Percentiles rank a stretch among this genome's conserved stretches.
phyloP scores from a whole-genome alignment of 495 filamentous ascomycete genomes.

The Geopyxis carbonaria region DNA sequence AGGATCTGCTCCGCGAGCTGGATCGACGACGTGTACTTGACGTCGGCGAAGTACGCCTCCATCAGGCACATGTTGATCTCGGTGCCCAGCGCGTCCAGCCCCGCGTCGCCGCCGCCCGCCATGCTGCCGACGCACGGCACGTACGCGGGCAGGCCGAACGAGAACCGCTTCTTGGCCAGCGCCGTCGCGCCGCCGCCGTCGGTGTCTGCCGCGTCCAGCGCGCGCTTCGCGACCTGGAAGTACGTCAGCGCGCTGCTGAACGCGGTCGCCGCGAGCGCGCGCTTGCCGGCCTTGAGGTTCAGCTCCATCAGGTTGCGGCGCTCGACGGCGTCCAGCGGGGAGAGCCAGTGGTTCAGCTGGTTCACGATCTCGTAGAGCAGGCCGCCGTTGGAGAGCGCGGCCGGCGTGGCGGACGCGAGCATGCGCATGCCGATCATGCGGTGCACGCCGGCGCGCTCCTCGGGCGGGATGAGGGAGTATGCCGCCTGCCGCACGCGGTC shows the following conservation, averaged over 20 bases:
- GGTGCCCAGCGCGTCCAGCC: slow-evolving; percentile 16
- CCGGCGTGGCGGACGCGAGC: slow-evolving; percentile 18
- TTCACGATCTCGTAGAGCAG: slow-evolving; percentile 26
- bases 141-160: background rate
- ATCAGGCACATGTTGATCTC: slow-evolving; percentile 25
- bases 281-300: slow-evolving; percentile 23
- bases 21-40: slow-evolving; percentile 24
- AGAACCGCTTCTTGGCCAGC: slow-evolving; percentile 12
- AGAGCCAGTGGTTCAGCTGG: slow-evolving; percentile 25
- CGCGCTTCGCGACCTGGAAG: slow-evolving; percentile 19
- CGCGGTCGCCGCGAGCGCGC: slow-evolving; percentile 23
- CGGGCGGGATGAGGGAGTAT: slow-evolving; percentile 20
- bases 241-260: slow-evolving; percentile 22
- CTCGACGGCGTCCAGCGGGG: slow-evolving; percentile 17
- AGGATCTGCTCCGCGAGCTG: slow-evolving; percentile 17
- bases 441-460: slow-evolving; percentile 22
- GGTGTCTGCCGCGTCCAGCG: slow-evolving; percentile 19
- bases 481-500: slow-evolving; percentile 24
- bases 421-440: slow-evolving; percentile 23
- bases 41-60: slow-evolving; percentile 25
- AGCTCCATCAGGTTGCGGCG: slow-evolving; percentile 22
- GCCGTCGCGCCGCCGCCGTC: slow-evolving; percentile 4
- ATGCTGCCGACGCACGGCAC: no score
- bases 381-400: slow-evolving; percentile 15
- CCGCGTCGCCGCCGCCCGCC: background rate